phyloP scores from a whole-genome alignment of 768 basidiomycete species.

The Leccinum uliginosum region DNA sequence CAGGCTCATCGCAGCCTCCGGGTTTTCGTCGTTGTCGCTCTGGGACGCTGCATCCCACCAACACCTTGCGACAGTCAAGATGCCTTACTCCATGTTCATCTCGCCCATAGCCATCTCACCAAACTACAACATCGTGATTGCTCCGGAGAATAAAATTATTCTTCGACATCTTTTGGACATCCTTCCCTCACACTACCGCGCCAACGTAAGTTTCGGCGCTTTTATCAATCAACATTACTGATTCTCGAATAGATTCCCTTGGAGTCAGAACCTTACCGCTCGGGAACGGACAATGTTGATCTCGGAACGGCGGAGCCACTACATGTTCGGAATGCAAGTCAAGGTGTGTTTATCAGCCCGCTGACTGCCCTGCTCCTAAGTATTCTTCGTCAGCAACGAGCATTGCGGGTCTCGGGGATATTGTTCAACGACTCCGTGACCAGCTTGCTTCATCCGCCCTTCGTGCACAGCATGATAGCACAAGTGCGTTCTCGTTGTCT shows the following conservation, averaged over 20 bases:
- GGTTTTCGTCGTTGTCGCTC: background rate
- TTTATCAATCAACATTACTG: background rate
- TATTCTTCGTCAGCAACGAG: background rate
- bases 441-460: background rate
- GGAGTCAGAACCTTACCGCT: background rate
- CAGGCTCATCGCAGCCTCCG: background rate
- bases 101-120: background rate
- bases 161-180: background rate
- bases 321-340: background rate
- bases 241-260: background rate
- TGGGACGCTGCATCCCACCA: background rate
- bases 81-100: background rate
- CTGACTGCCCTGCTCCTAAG: background rate
- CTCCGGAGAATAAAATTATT: background rate
- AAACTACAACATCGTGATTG: background rate
- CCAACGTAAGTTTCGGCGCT: background rate
- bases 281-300: background rate
- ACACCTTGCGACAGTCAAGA: background rate
- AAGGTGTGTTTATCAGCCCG: background rate
- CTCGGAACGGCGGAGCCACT: background rate
- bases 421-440: background rate
- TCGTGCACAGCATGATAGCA: background rate
- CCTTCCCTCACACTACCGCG: background rate
- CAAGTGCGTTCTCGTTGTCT: background rate
- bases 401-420: background rate